Evolutionary conservation across 176 grass and related monocot species (phyloP), one percentile per base, ranked within the genome.

Genomic region (Musa beccarii): DNA sequence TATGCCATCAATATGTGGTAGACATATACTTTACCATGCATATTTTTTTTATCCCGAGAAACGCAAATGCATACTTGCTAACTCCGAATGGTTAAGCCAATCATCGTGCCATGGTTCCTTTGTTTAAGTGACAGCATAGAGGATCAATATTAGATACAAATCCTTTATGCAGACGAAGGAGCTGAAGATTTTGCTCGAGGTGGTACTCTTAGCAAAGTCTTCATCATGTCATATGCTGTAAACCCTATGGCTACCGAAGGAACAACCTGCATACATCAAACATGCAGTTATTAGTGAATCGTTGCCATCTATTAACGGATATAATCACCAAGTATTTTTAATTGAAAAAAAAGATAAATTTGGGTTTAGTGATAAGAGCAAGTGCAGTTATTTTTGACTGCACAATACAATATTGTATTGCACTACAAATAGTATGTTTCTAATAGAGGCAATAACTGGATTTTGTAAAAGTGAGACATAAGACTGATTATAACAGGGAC

Each of bases 181-280:
- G 71, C 81, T 70, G 64, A 59, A 79, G 34, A 61, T 76, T 83
- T 93, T 51, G 87, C 82, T 73, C 95, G 77, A 1, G 95, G 90
- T 22, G 90, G 86, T 52, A 98, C 90, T 70, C 73, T 77, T 53
- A 98, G 73, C 29, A 89, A 80, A 72, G 56, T 77, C 88, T 98
- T 98, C 88, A 98, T 98, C 84, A 86, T 84, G 82, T 98, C 95
- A 76, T 98, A 93, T 66, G 95, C 87, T 49, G 95, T 98, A 75
- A 98, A 98, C 74, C 90, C 94, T 2, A 98, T 98, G 55, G 94
- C 88, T 59, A 98, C 90, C 1, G 95, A 98, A 61, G 95, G 95
- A 74, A 98, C 90, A 10, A 98, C 95, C 95, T 98, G 80, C 63
- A 81, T 59, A 78, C 59, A 22, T 51, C 15, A 26, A 52, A 63